Conservation (phyloP, 2,329 filamentous ascomycete genomes). For the Claviceps sp. region DNA sequence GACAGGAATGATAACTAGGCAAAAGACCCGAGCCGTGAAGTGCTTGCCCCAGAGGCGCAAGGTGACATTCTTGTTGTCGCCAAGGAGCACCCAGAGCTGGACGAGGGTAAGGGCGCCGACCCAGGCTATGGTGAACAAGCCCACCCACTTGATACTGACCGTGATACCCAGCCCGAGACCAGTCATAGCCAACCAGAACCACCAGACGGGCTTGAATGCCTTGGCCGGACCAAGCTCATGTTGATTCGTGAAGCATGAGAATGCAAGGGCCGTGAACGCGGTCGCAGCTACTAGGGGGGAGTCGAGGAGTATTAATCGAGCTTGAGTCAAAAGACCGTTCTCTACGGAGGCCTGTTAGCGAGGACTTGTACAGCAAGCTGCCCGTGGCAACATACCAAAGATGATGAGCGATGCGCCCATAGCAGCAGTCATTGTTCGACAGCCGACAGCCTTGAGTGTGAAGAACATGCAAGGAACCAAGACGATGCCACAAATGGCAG, state of each 20-base stretch:
- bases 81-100: constrained; percentile 90
- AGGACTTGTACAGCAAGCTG: neutral
- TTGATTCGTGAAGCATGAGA: constrained; percentile 89
- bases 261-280: constrained; percentile 78
- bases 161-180: constrained; percentile 83
- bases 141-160: constrained; percentile 96
- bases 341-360: constrained; percentile 40
- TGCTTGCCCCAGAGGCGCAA: constrained; percentile 85
- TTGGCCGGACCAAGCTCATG: constrained; percentile 83
- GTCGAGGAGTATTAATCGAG: constrained; percentile 88
- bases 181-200: constrained; percentile 89
- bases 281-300: constrained; percentile 90
- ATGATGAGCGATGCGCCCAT: constrained; percentile 79
- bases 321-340: constrained; percentile 90
- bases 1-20: constrained; percentile 75
- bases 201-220: constrained; percentile 85
- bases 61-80: constrained; percentile 75
- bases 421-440: constrained; percentile 70
- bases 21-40: constrained; percentile 81
- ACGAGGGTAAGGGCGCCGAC: constrained; percentile 80
- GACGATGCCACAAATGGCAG: constrained; percentile 76
- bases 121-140: constrained; percentile 97
- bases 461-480: constrained; percentile 89
- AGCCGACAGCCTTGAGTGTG: constrained; percentile 81
- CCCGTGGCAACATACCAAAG: constrained; percentile 53